phyloP scores from a whole-genome alignment of 306 rosid genomes.

The Amphicarpaea edgeworthii region DNA sequence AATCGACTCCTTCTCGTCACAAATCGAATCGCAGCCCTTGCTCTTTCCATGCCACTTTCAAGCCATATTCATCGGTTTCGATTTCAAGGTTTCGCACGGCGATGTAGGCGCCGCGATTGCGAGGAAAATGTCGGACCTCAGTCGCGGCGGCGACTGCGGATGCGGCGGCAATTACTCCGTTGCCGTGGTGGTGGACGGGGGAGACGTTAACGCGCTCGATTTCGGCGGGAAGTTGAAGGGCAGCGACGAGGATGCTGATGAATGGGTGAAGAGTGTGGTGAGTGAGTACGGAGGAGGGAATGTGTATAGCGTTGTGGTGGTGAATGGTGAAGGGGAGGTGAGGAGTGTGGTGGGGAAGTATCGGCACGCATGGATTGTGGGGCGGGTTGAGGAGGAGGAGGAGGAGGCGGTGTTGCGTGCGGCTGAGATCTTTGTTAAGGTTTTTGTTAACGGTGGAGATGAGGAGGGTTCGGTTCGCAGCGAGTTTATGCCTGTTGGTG shows the following conservation, averaged over 20 bases:
- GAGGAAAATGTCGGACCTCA: constrained; percentile 54
- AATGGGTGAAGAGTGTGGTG: constrained; percentile 57
- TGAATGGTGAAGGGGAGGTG: constrained; percentile 64
- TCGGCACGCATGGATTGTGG: constrained; percentile 83
- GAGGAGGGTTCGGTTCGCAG: constrained; percentile 76
- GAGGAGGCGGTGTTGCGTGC: constrained; percentile 65
- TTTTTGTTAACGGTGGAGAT: constrained; percentile 88
- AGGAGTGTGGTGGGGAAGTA: constrained; percentile 81
- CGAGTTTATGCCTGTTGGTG: constrained; percentile 96
- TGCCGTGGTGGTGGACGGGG: constrained; percentile 49
- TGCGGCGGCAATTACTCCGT: constrained; percentile 55
- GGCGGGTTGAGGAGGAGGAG: constrained; percentile 59
- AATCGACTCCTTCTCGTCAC: constrained; percentile 71
- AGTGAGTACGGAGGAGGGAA: constrained; percentile 54
- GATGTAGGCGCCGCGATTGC: constrained; percentile 55
- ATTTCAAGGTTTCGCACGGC: constrained; percentile 41
- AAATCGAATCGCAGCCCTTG: constrained; percentile 64
- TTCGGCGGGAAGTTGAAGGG: constrained; percentile 53
- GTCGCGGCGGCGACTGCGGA: constrained; percentile 54
- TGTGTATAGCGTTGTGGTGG: constrained; percentile 71
- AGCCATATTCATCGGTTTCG: constrained; percentile 74
- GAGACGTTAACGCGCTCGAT: constrained; percentile 42
- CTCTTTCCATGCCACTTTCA: constrained; percentile 78
- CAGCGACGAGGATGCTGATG: constrained; percentile 66
- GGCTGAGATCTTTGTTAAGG: constrained; percentile 81